Base-by-base conservation (phyloP, 139 green algal species). In the Chlamydomonas sp. region DNA sequence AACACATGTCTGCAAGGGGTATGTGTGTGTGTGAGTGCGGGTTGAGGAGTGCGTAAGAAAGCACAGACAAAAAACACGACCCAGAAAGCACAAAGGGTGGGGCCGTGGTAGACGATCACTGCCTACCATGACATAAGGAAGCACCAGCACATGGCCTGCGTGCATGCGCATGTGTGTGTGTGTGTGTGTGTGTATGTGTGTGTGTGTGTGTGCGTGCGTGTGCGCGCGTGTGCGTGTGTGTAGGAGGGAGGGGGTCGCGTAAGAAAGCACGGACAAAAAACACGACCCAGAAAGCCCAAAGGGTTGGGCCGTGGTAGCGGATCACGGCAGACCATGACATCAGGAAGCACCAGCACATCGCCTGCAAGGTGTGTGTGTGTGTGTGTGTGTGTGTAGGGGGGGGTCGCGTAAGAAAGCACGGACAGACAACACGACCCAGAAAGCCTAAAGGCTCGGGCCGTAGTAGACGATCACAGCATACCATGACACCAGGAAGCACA, bases 71-170 rank as follows among this genome's bases (percentile, higher is more conserved):
- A n/a, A n/a, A n/a, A n/a, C n/a, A n/a, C n/a, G 58, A 2, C 34
- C 22, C 8, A n/a, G 16, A n/a, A 16, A 54, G 43, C 43, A 54
- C 16, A 54, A n/a, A 16, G 16, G 43, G 13, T n/a, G 43, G 13
- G 43, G 16, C 13, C 43, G 16, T 54, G 43, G 43, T 54, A 54
- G 13, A 13, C 13, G 13, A 16, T 16, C 43, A 54, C 43, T 16
- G n/a, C n/a, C n/a, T n/a, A n/a, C n/a, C n/a, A n/a, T 30, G 36
- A 49, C 60, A 68, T 68, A 47, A 68, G 60, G 60, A 68, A 68
- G 30, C 13, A 68, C 22, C 24, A 49, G 13, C 31, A 47, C 16
- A 68, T 10, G 8, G 34, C 60, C 60, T 68, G 60, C 43, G n/a
- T n/a, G n/a, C n/a, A n/a, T n/a, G n/a, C n/a, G n/a, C n/a, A n/a